Percentiles rank a stretch among this genome's conserved stretches.
Evolutionary conservation across 306 rosid species (phyloP).

Genomic region (Amphicarpaea edgeworthii): DNA sequence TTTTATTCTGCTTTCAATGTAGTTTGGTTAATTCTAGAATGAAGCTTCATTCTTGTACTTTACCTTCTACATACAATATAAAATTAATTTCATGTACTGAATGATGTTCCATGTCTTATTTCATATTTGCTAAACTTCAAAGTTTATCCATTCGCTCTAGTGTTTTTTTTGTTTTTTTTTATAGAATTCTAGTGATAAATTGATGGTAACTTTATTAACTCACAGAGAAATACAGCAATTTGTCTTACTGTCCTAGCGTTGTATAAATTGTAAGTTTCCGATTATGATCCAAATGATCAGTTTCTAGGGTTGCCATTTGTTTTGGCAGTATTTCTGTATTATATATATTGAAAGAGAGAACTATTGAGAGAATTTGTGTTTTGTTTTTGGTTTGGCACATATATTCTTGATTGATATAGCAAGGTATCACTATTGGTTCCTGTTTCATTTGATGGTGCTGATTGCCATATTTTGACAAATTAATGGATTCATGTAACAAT

Average conservation of each 20-base stretch:
- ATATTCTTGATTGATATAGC: neutral
- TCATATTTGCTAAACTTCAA: conserved; percentile 1
- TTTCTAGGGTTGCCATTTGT: neutral
- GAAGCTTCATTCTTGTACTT: neutral
- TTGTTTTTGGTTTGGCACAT: neutral
- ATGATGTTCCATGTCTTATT: neutral
- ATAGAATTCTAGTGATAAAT: neutral
- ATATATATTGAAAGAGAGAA: neutral
- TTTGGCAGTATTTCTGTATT: neutral
- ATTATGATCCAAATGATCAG: neutral
- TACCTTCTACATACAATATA: conserved; percentile 6
- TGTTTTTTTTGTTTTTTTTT: too few species aligned
- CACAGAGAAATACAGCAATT: neutral
- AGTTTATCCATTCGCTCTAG: neutral
- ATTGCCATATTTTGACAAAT: neutral
- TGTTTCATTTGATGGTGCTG: neutral
- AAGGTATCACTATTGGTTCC: neutral
- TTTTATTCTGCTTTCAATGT: neutral
- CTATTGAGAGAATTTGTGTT: neutral
- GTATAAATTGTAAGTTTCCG: neutral
- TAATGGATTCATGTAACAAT: neutral
- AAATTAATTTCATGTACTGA: neutral
- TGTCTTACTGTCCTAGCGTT: neutral
- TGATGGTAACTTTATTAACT: neutral
- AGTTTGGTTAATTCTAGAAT: neutral